Base-by-base conservation (phyloP, 2,329 filamentous ascomycete species). In the Phialemoniopsis sp. region DNA sequence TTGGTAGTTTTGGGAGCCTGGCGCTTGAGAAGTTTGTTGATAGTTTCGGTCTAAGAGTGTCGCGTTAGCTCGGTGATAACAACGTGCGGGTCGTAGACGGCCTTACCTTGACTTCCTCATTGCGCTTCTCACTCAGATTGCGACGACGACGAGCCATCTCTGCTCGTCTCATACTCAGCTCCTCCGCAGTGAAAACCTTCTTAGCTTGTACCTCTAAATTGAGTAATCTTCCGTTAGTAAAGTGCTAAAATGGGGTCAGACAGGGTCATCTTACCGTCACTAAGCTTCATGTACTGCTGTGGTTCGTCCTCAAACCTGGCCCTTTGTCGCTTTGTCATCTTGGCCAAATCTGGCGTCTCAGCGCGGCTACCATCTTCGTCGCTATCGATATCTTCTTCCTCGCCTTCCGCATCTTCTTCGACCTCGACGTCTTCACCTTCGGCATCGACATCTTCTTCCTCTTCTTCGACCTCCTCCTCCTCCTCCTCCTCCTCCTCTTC, bases 1-100 rank as follows among this genome's bases (percentile, higher is more conserved):
- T 76, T 83, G 41, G 43, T 51, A 14, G 78, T 79, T 61, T 91
- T 90, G 17, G 87, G 83, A 1, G 87, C 85, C 58, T 90, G 87
- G 57, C 90, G 89, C 62, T 89, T 89, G 38, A 93, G 78, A 3
- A 93, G 79, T 54, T 90, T 89, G 69, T 93, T 90, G 74, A 93
- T 91, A 0, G 87, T 93, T 69, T 91, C 87, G 77, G 89, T 87
- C 86, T 90, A 50, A 42, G 17, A 10, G 21, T 26, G 34, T 43
- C 38, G 44, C 10, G 26, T 12, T 30, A 5, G 14, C 12, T 34
- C 18, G 13, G 19, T 14, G 14, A n/a, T 17, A 32, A 10, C 38
- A 3, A 31, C 6, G 21, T 26, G 21, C 10, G 21, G 6, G 6
- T 26, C n/a, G n/a, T n/a, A n/a, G 21, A 6, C 6, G 10, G 21